Conservation (phyloP, 2,329 filamentous ascomycete genomes). For the Zasmidium angulare region DNA sequence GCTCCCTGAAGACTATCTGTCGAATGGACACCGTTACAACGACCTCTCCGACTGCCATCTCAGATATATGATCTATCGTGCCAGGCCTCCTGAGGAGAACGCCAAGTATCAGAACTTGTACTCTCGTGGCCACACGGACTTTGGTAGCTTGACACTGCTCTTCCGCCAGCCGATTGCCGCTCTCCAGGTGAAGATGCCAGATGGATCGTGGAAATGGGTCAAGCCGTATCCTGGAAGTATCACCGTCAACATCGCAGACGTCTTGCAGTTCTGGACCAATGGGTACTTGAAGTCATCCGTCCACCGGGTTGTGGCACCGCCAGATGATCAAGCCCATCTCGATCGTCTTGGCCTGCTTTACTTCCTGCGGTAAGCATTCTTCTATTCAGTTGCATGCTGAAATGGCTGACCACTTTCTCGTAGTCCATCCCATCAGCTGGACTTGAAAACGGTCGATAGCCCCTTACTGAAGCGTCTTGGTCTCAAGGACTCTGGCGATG, state of each 20-base stretch:
- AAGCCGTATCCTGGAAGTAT: conserved; percentile 41
- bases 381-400: neutral
- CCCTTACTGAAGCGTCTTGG: conserved; percentile 27
- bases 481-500: conserved; percentile 20
- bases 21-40: conserved; percentile 58
- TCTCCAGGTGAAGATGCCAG: conserved; percentile 37
- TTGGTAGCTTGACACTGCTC: conserved; percentile 44
- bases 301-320: conserved; percentile 52
- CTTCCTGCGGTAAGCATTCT: conserved; percentile 32
- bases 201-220: conserved; percentile 46
- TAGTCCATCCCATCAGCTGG: conserved; percentile 29
- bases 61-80: conserved; percentile 33
- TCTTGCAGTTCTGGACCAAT: conserved; percentile 40
- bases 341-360: conserved; percentile 47
- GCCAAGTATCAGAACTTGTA: conserved; percentile 31
- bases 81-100: conserved; percentile 31
- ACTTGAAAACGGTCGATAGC: conserved; percentile 30
- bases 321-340: conserved; percentile 47
- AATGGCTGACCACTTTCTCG: too few relatives aligned
- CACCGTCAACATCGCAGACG: conserved; percentile 44
- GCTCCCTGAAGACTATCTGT: conserved; percentile 58
- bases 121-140: conserved; percentile 43
- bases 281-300: conserved; percentile 50
- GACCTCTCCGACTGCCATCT: conserved; percentile 40
- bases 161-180: conserved; percentile 45